Percentiles rank a stretch among this genome's conserved stretches.
These are phyloP conservation scores for Conoideocrella luteorostrata DNA, from an alignment of 2,329 filamentous ascomycete species.

Conservation along the genomic window DNA sequence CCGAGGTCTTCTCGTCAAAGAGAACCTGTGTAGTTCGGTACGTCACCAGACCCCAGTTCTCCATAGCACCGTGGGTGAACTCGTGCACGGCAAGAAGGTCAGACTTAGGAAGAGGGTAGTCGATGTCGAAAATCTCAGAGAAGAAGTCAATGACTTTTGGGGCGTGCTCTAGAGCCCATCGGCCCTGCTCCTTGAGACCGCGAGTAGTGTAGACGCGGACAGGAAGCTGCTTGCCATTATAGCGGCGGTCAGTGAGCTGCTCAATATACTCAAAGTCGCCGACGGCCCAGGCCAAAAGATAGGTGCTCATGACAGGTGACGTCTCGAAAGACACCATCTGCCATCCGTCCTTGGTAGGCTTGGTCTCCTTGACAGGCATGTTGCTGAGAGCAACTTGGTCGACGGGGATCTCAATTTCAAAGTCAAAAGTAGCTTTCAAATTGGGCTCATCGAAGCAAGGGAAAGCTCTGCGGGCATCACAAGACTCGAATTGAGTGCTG, in stretches of 20 bases:
- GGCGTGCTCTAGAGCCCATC: conserved; percentile 83
- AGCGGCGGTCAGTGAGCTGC: conserved; percentile 79
- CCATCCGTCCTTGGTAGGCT: conserved; percentile 54
- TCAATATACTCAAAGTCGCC: conserved; percentile 98
- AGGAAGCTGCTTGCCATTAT: conserved; percentile 84
- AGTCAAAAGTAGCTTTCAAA: conserved; percentile 91
- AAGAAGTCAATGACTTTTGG: conserved; percentile 94
- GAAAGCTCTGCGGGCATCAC: conserved; percentile 89
- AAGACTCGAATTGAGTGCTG: conserved; percentile 96
- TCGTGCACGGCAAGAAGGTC: conserved; percentile 89
- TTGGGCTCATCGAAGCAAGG: conserved; percentile 98
- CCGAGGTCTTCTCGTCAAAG: conserved; percentile 90
- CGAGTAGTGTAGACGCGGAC: conserved; percentile 94
- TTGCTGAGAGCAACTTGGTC: conserved; percentile 88
- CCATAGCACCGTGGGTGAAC: conserved; percentile 84
- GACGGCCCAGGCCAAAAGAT: conserved; percentile 87
- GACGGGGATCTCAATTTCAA: conserved; percentile 83
- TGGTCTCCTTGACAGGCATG: conserved; percentile 78
- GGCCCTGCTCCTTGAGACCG: conserved; percentile 88
- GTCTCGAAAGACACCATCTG: conserved; percentile 73
- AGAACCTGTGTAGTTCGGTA: conserved; percentile 92
- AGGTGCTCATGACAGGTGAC: conserved; percentile 86
- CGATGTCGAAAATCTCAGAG: conserved; percentile 87
- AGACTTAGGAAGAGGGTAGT: conserved; percentile 88
- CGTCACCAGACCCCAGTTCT: conserved; percentile 95